Base-by-base conservation (phyloP, 768 basidiomycete genomes). In the Phlebiopsis flavidoalba region DNA sequence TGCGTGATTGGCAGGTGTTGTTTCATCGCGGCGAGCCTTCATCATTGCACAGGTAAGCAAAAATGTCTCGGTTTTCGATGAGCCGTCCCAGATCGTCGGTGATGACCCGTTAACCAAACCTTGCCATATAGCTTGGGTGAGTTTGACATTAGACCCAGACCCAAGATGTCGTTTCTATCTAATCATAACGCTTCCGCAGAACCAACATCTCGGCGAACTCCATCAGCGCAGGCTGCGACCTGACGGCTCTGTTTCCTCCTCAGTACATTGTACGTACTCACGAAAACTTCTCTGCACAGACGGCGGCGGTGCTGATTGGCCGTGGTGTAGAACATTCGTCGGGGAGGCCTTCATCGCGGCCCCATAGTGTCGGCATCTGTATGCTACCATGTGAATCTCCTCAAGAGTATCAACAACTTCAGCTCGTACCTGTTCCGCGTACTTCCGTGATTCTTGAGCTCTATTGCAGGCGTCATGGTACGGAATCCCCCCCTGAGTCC, bases 311-410 rank as follows among this genome's bases (percentile, higher is more conserved):
- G 37, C 21, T 57, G 49, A 56, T 19, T 49, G 8, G 5, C 56
- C 56, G 26, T 48, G 33, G 26, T 10, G 22, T 60, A 88, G 85
- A 92, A 89, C 69, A 93, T 94, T 69, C 85, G 91, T 21, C 83
- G 91, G 19, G 91, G 93, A 31, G 91, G 91, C 15, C n/a, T 95
- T 88, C 73, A 74, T 93, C 51, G 88, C 86, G n/a, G 90, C 89
- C n/a, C n/a, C 8, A 77, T 88, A 51, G 85, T n/a, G n/a, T 91
- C 45, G 91, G 91, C 5, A 68, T 92, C 35, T 83, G 78, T 72
- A 90, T 90, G 77, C 81, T 85, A 40, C 89, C 88, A 1, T 91
- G 89, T n/a, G 89, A 88, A 88, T 66, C 67, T 91, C 37, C 77
- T 90, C 64, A 84, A 86, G 70, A 83, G 77, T 62, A 88, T 85